Percentiles rank a stretch among this genome's conserved stretches.
Evolutionary conservation across 129 eudicot genomes (phyloP).

Genomic region (Saposhnikovia divaricata): DNA sequence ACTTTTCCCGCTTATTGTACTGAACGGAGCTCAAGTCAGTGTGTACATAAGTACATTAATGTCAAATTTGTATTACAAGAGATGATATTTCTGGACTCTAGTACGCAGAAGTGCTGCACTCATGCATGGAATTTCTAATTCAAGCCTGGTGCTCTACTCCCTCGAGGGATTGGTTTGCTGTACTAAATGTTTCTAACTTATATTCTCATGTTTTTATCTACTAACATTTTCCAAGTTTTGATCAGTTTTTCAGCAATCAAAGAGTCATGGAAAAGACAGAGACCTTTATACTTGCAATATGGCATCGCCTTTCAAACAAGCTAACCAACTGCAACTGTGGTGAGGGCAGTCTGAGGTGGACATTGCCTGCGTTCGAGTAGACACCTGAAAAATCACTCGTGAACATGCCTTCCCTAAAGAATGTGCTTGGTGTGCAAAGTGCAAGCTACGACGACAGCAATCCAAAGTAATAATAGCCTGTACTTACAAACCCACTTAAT

Average conservation of each 20-base stretch:
- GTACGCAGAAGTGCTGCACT: no score
- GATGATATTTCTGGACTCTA: not conserved
- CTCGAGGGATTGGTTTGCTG: not conserved
- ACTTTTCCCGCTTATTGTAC: conserved; percentile 39
- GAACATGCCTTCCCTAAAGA: no score
- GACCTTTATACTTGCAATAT: not conserved
- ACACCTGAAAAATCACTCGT: not conserved
- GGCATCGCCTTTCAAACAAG: not conserved
- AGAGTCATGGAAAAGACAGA: not conserved
- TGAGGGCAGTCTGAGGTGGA: not conserved
- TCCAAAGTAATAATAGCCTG: not conserved
- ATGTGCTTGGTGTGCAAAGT: not conserved
- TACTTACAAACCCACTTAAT: not conserved
- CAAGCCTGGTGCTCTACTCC: not conserved
- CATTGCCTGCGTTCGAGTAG: no score
- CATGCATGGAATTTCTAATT: not conserved
- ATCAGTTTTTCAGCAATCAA: not conserved
- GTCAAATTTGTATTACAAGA: not conserved
- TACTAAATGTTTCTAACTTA: not conserved
- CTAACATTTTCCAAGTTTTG: not conserved
- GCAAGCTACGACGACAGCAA: not conserved
- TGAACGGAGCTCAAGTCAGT: conserved; percentile 43
- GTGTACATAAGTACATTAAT: not conserved
- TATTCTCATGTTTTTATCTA: not conserved
- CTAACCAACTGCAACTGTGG: not conserved